phyloP scores from a whole-genome alignment of 2,329 filamentous ascomycete genomes.

The Tympanopsis confertula region DNA sequence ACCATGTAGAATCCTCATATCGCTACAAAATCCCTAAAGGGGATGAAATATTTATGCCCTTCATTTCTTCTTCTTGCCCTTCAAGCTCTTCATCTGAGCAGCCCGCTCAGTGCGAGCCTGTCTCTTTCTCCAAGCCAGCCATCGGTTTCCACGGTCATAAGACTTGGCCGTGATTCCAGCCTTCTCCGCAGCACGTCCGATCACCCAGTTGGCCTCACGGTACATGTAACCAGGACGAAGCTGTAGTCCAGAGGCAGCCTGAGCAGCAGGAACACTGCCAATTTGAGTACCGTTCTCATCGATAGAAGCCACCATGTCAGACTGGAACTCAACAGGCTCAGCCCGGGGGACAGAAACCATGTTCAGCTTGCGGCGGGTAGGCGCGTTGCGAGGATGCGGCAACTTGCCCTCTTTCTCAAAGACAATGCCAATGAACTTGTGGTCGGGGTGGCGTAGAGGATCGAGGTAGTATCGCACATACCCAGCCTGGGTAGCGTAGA shows the following conservation, averaged over 20 bases:
- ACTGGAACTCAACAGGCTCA: background rate
- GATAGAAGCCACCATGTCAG: background rate
- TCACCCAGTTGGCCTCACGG: conserved; percentile 56
- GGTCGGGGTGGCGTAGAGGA: conserved; percentile 43
- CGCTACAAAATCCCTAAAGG: too few species aligned
- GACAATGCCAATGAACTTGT: conserved; percentile 56
- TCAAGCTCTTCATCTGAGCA: conserved; percentile 38
- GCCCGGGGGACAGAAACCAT: background rate
- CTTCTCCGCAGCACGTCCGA: conserved; percentile 50
- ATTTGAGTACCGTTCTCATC: background rate
- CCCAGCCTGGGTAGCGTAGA: conserved; percentile 49
- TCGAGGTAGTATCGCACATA: conserved; percentile 62
- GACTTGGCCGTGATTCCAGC: conserved; percentile 44
- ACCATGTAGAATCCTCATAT: too few species aligned
- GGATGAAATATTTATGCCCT: conserved; percentile 2
- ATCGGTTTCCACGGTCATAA: conserved; percentile 38
- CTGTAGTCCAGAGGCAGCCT: background rate
- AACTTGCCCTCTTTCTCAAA: conserved; percentile 46
- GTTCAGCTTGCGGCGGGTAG: conserved; percentile 11
- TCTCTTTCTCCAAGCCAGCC: conserved; percentile 53
- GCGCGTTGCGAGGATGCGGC: conserved; percentile 43
- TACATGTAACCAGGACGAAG: conserved; percentile 49
- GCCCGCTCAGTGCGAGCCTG: conserved; percentile 32
- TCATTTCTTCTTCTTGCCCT: conserved; percentile 2
- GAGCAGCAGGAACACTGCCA: background rate